Conservation (phyloP, 2,329 filamentous ascomycete genomes). For the Metarhizium humberi region DNA sequence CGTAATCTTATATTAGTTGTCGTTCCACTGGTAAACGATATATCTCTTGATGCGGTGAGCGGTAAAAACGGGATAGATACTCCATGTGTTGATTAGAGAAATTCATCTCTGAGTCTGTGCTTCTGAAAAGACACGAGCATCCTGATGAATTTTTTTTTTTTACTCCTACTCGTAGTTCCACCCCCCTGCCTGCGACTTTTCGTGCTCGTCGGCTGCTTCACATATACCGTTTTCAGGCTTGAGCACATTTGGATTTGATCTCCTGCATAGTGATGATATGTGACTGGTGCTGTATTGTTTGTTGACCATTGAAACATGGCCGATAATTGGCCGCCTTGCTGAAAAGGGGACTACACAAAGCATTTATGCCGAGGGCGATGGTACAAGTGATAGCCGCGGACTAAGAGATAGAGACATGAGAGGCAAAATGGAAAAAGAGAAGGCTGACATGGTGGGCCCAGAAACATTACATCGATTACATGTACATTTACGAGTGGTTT, state of each 20-base stretch:
- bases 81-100: background rate
- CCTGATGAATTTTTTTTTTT: background rate
- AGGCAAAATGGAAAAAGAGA: background rate
- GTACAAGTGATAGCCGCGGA: background rate
- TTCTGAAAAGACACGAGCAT: background rate
- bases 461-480: background rate
- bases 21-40: conserved; percentile 2
- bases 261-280: background rate
- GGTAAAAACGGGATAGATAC: background rate
- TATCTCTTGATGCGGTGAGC: conserved; percentile 1
- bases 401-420: background rate
- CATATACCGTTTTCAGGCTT: background rate
- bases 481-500: no score
- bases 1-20: background rate
- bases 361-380: background rate
- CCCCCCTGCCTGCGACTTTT: background rate
- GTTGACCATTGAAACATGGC: background rate
- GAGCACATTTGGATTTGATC: background rate
- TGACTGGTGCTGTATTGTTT: background rate
- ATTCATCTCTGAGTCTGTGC: background rate
- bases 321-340: background rate
- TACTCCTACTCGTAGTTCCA: background rate
- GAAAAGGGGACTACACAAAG: background rate
- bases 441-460: background rate
- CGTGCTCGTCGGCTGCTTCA: background rate